These are phyloP conservation scores for Aspergillus sp. DNA, from an alignment of 2,329 filamentous ascomycete genomes.

Conservation along the genomic window DNA sequence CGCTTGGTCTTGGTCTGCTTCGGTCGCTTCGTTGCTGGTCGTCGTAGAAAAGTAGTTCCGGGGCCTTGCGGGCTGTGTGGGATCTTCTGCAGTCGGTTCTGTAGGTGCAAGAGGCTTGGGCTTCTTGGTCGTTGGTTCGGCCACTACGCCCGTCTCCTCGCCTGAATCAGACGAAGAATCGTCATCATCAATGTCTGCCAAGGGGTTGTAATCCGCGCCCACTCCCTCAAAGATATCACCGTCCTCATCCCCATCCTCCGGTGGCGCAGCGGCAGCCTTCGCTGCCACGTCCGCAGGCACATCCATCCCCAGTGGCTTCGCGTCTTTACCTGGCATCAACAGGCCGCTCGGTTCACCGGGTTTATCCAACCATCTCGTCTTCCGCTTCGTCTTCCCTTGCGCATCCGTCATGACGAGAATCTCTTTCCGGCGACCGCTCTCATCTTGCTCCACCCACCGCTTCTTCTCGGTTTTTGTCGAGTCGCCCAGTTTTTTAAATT, in stretches of 20 bases:
- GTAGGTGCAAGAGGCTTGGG: not conserved
- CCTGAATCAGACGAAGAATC: conserved; percentile 36
- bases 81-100: not conserved
- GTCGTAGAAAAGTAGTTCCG: conserved; percentile 43
- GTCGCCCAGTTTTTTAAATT: conserved; percentile 47
- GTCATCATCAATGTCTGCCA: conserved; percentile 46
- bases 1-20: conserved; percentile 32
- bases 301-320: conserved; percentile 45
- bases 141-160: conserved; percentile 28
- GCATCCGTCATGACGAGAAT: conserved; percentile 52
- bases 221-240: conserved; percentile 57
- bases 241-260: conserved; percentile 42
- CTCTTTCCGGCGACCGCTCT: conserved; percentile 45
- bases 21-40: conserved; percentile 44
- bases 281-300: conserved; percentile 37
- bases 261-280: conserved; percentile 16
- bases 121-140: conserved; percentile 5
- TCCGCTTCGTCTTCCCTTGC: conserved; percentile 54
- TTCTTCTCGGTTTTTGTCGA: conserved; percentile 39
- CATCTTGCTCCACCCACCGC: conserved; percentile 49
- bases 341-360: conserved; percentile 24
- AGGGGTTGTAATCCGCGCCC: conserved; percentile 53
- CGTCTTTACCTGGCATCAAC: conserved; percentile 37
- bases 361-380: conserved; percentile 47
- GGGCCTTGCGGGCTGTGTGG: conserved; percentile 17